phyloP scores from a whole-genome alignment of 2,329 filamentous ascomycete species.

The Sordariomycetes sp. region DNA sequence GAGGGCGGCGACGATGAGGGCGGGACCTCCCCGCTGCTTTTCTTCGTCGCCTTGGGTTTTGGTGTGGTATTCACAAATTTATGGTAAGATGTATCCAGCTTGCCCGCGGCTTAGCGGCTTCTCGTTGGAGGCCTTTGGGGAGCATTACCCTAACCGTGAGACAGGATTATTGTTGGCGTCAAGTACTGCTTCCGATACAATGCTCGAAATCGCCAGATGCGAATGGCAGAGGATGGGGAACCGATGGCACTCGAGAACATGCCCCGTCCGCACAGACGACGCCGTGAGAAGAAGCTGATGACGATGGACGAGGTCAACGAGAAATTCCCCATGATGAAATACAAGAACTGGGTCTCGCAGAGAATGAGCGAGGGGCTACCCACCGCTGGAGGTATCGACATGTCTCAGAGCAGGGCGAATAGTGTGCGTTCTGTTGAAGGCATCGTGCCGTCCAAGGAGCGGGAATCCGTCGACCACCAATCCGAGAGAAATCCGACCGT shows the following conservation, averaged over 20 bases:
- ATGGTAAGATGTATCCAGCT: slow-evolving; percentile 54
- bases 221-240: slow-evolving; percentile 71
- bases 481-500: slow-evolving; percentile 25
- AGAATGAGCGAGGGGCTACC: slow-evolving; percentile 77
- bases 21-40: slow-evolving; percentile 38
- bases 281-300: slow-evolving; percentile 97
- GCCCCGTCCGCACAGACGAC: slow-evolving; percentile 72
- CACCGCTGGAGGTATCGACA: slow-evolving; percentile 64
- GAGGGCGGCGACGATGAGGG: slow-evolving; percentile 13
- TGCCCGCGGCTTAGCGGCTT: not conserved
- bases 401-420: slow-evolving; percentile 48
- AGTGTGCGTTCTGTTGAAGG: slow-evolving; percentile 62
- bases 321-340: slow-evolving; percentile 90
- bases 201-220: slow-evolving; percentile 74
- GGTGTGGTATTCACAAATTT: slow-evolving; percentile 98
- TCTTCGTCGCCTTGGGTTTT: slow-evolving; percentile 93
- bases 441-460: slow-evolving; percentile 28
- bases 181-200: slow-evolving; percentile 99
- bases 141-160: slow-evolving; percentile 10
- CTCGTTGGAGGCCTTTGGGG: not conserved
- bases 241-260: slow-evolving; percentile 81
- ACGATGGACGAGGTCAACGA: slow-evolving; percentile 98
- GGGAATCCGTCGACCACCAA: slow-evolving; percentile 30
- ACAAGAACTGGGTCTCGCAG: slow-evolving; percentile 85
- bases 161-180: slow-evolving; percentile 97